Conservation (phyloP, 2,329 filamentous ascomycete genomes). For the Emydomyces testavorans region DNA sequence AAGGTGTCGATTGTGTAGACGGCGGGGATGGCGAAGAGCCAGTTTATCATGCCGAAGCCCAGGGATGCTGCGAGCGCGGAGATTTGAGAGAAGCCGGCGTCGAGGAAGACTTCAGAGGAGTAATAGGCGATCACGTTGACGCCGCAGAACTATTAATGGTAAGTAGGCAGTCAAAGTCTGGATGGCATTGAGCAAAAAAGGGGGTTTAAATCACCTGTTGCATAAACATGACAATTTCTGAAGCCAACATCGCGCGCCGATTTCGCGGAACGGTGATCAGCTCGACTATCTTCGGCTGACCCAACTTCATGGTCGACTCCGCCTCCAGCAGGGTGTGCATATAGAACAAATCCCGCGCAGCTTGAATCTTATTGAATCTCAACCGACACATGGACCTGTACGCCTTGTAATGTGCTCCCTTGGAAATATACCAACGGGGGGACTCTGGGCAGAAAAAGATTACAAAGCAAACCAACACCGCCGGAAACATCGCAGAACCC, state of each 20-base stretch:
- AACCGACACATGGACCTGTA: constrained; percentile 36
- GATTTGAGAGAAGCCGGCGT: constrained; percentile 41
- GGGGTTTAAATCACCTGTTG: constrained; percentile 40
- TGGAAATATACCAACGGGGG: constrained; percentile 40
- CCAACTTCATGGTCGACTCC: constrained; percentile 44
- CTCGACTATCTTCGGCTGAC: constrained; percentile 44
- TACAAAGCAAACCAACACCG: constrained; percentile 45
- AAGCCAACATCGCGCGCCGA: constrained; percentile 49
- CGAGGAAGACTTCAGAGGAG: constrained; percentile 48
- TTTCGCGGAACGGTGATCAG: constrained; percentile 51
- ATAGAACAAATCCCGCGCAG: constrained; percentile 37
- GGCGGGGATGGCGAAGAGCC: constrained; percentile 51
- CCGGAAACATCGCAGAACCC: constrained; percentile 53
- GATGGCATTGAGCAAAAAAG: background rate
- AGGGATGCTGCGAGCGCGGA: constrained; percentile 47
- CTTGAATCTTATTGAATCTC: constrained; percentile 35
- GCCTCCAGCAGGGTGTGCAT: constrained; percentile 47
- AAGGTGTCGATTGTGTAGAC: constrained; percentile 58
- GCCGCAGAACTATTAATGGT: constrained; percentile 32
- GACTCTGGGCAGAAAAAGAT: constrained; percentile 54
- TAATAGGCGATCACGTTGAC: constrained; percentile 51
- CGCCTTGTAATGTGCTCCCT: constrained; percentile 33
- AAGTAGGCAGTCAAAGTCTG: too few relatives aligned
- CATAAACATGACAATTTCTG: constrained; percentile 56
- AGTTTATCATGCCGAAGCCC: constrained; percentile 53